Conservation (phyloP, 331 rosid species). For the Quercus lobata region DNA sequence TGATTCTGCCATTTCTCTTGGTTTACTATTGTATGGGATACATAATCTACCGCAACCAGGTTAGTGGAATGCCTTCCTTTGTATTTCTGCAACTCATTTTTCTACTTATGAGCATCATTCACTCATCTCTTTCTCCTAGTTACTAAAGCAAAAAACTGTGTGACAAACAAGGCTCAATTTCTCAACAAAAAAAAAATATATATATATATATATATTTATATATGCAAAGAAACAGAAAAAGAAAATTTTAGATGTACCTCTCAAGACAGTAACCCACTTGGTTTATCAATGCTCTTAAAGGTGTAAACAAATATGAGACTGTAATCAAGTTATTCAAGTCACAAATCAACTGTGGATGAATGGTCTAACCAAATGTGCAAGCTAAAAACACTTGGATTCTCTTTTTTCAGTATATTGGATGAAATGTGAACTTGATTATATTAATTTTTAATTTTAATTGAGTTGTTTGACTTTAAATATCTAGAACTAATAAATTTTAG, state of each 20-base stretch:
- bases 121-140: neutral
- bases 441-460: neutral
- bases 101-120: neutral
- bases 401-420: too few relatives aligned
- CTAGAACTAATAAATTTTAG: neutral
- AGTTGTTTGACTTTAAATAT: neutral
- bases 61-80: slow-evolving; percentile 20
- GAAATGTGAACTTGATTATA: neutral
- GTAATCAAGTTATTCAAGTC: neutral
- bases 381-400: neutral
- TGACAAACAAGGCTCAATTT: neutral
- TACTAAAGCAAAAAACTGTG: too few relatives aligned
- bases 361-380: neutral
- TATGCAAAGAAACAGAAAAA: neutral
- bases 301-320: neutral
- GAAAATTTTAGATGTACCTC: neutral
- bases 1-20: slow-evolving; percentile 88
- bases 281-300: neutral
- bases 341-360: neutral
- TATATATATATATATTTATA: too few relatives aligned
- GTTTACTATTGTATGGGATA: slow-evolving; percentile 68
- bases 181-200: too few relatives aligned
- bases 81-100: neutral
- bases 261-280: neutral
- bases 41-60: slow-evolving; percentile 87